Base-by-base conservation (phyloP, 176 grass and related monocot species). In the Lolium multiflorum region DNA sequence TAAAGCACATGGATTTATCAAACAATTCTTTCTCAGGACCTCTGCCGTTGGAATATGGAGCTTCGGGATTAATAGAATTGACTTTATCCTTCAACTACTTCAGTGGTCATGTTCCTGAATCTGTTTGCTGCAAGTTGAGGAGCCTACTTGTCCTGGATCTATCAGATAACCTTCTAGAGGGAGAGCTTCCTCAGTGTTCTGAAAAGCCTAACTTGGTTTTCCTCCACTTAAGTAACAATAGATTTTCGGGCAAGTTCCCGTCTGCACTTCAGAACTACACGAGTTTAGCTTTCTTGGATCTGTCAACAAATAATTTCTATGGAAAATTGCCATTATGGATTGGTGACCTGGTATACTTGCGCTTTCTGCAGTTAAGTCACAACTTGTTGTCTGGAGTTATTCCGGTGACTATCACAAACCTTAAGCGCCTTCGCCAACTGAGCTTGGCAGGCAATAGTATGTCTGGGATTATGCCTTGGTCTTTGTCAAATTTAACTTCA, bases 301-400 rank as follows among this genome's bases (percentile, higher is more conserved):
- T 93, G 1, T 11, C 77, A 3, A 2, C 0, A 3, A 93, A 91
- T 15, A 83, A 22, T 0, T 89, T 94, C 7, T 37, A 20, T 41
- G 66, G 66, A 41, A 20, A 16, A 20, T 41, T 93, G 10, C 92
- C 92, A 0, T 0, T 10, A 0, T 94, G 86, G 92, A 83, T 91
- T 0, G 86, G 79, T 0, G 46, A 90, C 22, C 17, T 63, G 3
- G 8, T 71, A 10, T 1, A 9, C 2, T 1, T 79, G 12, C 7
- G 0, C 6, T 38, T 89, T 43, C 9, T 94, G 4, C 62, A 26
- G 2, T 71, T 94, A 1, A 44, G 57, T 28, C 74, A 69, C 1
- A 94, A 94, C 31, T 89, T 60, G 13, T 89, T 91, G 0, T 37
- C 2, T 22, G 92, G 92, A 6, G 1, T 15, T 59, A 89, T 94